phyloP scores from a whole-genome alignment of 2,329 filamentous ascomycete species.

The Fusarium transvaalense region DNA sequence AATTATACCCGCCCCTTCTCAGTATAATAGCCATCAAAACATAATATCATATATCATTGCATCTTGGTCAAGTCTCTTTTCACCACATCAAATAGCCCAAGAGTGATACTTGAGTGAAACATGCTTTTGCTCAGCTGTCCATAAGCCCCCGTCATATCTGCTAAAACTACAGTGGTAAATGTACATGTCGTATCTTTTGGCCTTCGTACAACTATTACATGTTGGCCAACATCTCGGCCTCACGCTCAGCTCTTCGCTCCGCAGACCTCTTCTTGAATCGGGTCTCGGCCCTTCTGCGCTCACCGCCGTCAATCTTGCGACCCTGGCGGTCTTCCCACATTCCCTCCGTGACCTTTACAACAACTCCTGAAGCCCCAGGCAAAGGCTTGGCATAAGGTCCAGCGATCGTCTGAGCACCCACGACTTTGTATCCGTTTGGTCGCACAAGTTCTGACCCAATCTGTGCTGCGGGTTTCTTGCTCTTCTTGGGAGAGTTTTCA shows the following conservation, averaged over 20 bases:
- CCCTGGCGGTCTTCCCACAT: slow-evolving; percentile 93
- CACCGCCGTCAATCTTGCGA: slow-evolving; percentile 95
- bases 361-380: slow-evolving; percentile 73
- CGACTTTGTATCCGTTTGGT: slow-evolving; percentile 69
- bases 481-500: neutral
- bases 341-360: slow-evolving; percentile 80
- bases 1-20: neutral
- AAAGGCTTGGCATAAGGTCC: slow-evolving; percentile 80
- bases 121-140: slow-evolving; percentile 35
- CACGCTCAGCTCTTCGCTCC: slow-evolving; percentile 78
- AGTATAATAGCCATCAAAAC: neutral
- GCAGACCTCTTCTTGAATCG: slow-evolving; percentile 86
- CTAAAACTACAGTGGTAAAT: slow-evolving; percentile 51
- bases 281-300: slow-evolving; percentile 87
- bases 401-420: slow-evolving; percentile 75
- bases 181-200: slow-evolving; percentile 43
- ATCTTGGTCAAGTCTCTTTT: neutral
- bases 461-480: neutral
- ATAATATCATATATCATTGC: neutral
- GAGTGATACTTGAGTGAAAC: slow-evolving; percentile 11
- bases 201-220: slow-evolving; percentile 47
- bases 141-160: slow-evolving; percentile 36
- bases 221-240: slow-evolving; percentile 55
- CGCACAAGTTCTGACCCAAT: slow-evolving; percentile 42
- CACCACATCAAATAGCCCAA: neutral